Evolutionary conservation across 495 filamentous ascomycete genomes (phyloP).

Genomic region (Annulohypoxylon stygium): DNA sequence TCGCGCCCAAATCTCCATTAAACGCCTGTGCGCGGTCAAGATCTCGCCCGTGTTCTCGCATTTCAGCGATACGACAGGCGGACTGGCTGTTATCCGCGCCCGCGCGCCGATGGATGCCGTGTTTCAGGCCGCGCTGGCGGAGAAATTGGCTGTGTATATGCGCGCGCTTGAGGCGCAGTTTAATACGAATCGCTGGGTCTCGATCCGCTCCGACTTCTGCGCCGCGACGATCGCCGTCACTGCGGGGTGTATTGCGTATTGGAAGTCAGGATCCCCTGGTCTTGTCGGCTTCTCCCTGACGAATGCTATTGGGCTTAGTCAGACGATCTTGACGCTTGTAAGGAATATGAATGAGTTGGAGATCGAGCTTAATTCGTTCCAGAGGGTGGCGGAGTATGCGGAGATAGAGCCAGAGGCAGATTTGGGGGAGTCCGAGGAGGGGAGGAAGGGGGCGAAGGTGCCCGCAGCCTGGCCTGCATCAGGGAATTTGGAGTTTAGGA

Average conservation of each 20-base stretch:
- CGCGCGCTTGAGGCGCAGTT: conserved; percentile 56
- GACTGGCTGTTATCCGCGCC: conserved; percentile 85
- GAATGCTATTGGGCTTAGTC: conserved; percentile 32
- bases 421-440: conserved; percentile 34
- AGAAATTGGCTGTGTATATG: conserved; percentile 61
- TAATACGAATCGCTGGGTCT: conserved; percentile 73
- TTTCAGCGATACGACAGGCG: conserved; percentile 79
- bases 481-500: conserved; percentile 47
- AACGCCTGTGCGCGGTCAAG: conserved; percentile 61
- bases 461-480: conserved; percentile 51
- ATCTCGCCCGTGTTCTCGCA: conserved; percentile 87
- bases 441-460: conserved; percentile 44
- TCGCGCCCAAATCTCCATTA: conserved; percentile 80
- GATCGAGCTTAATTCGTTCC: conserved; percentile 65
- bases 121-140: conserved; percentile 81
- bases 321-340: conserved; percentile 37
- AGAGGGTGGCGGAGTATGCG: conserved; percentile 67
- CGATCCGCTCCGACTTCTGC: conserved; percentile 32
- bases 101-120: conserved; percentile 80
- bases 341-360: conserved; percentile 65
- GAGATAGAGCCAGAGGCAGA: conserved; percentile 62
- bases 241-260: conserved; percentile 23
- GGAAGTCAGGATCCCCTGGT: conserved; percentile 19
- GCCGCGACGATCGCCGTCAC: conserved; percentile 26
- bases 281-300: conserved; percentile 39